These are phyloP conservation scores for Trichoderma asperellum DNA, from an alignment of 2,329 filamentous ascomycete species.

Conservation along the genomic window DNA sequence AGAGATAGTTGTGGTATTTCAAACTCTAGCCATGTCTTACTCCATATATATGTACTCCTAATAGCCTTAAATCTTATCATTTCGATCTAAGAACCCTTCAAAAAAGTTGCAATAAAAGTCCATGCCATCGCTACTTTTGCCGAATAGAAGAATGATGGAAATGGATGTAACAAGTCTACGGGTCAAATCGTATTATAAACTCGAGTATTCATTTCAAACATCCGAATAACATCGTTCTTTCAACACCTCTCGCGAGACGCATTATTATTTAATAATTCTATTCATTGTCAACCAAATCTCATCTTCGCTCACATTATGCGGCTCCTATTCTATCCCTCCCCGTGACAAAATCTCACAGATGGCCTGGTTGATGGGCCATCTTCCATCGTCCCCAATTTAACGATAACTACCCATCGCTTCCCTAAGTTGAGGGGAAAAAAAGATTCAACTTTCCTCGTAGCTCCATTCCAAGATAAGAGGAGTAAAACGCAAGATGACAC, in stretches of 20 bases:
- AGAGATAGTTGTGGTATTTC: not conserved
- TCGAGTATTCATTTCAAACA: not conserved
- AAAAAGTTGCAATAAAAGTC: not conserved
- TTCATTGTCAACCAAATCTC: constrained; percentile 15
- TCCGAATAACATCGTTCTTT: not conserved
- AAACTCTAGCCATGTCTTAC: not conserved
- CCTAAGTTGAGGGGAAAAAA: not conserved
- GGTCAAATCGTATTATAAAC: not conserved
- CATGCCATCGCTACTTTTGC: not conserved
- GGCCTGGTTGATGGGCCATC: not conserved
- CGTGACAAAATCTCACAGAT: not conserved
- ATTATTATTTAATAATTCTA: constrained; percentile 1
- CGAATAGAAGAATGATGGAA: not conserved
- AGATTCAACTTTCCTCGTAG: not conserved
- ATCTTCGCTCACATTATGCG: constrained; percentile 36
- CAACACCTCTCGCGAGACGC: constrained; percentile 14
- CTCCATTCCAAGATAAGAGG: constrained; percentile 11
- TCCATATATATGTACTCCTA: not conserved
- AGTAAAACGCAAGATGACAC: constrained; percentile 11
- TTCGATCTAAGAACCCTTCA: not conserved
- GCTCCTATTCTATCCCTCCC: constrained; percentile 30
- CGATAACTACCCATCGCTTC: not conserved
- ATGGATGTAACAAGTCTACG: not conserved
- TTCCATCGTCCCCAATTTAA: not conserved
- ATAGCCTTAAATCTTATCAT: not conserved